These are phyloP conservation scores for Prunus campanulata DNA, from an alignment of 306 rosid genomes.

Conservation along the genomic window DNA sequence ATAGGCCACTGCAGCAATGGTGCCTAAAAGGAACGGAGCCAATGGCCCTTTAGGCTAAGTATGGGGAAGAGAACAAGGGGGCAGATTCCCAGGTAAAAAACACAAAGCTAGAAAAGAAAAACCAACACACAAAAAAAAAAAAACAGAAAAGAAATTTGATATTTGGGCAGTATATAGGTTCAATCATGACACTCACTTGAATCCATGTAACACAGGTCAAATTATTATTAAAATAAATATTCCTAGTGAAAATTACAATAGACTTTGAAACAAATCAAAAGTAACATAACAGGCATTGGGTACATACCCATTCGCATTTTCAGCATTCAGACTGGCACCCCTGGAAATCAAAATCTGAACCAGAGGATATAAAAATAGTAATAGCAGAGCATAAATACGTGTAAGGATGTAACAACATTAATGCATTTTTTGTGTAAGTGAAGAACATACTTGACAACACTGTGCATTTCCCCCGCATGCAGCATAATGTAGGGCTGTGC, in stretches of 20 bases:
- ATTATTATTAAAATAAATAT: too few relatives aligned
- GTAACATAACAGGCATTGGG: conserved; percentile 18
- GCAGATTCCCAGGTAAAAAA: neutral
- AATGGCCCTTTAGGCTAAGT: neutral
- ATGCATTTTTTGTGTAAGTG: neutral
- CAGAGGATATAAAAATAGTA: conserved; percentile 23
- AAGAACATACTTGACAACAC: conserved; percentile 74
- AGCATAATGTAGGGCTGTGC: conserved; percentile 95
- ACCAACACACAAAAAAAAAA: neutral
- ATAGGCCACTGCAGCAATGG: neutral
- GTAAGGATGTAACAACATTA: conserved; percentile 7
- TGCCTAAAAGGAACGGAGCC: neutral
- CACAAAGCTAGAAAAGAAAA: neutral
- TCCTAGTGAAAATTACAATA: conserved; percentile 2
- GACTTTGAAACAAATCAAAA: conserved; percentile 16
- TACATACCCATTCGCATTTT: conserved; percentile 84
- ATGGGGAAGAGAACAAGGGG: neutral
- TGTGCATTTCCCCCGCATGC: conserved; percentile 98
- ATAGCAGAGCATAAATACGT: conserved; percentile 24
- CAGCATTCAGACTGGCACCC: conserved; percentile 73
- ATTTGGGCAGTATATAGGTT: neutral
- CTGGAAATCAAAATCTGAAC: conserved; percentile 77
- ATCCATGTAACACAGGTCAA: neutral
- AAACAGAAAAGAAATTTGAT: neutral
- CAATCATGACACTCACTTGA: neutral